phyloP scores from a whole-genome alignment of 352 stramenopile genomes.

The Thalassiosira delicatula region DNA sequence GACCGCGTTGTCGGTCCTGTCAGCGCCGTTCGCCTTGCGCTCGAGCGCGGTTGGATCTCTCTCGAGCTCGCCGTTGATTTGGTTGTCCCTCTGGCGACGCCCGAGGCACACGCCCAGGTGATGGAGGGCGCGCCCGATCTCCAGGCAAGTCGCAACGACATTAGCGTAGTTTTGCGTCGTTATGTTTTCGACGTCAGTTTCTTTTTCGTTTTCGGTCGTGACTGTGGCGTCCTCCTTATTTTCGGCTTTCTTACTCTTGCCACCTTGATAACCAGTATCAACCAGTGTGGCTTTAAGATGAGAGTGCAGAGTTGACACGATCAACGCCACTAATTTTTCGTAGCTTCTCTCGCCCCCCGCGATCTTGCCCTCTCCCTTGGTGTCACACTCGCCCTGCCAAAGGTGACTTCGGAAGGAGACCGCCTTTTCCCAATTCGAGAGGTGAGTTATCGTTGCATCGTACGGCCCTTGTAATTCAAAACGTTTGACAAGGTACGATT shows the following conservation, averaged over 20 bases:
- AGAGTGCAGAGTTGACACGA: conserved; percentile 48
- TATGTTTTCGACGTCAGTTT: conserved; percentile 23
- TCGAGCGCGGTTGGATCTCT: neutral
- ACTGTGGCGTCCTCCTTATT: neutral
- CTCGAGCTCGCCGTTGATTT: neutral
- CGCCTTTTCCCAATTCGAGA: conserved; percentile 55
- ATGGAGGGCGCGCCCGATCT: conserved; percentile 69
- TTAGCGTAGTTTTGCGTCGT: conserved; percentile 59
- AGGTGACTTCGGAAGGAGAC: conserved; percentile 49
- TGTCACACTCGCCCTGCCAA: conserved; percentile 29
- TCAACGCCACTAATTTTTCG: conserved; percentile 17
- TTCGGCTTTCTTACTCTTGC: conserved; percentile 13
- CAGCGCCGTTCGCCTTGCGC: neutral
- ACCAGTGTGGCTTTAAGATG: conserved; percentile 49
- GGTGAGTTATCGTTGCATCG: conserved; percentile 60
- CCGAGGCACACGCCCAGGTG: conserved; percentile 69
- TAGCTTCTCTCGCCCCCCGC: neutral
- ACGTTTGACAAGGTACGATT: conserved; percentile 48
- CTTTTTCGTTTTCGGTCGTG: conserved; percentile 1
- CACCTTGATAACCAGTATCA: conserved; percentile 47
- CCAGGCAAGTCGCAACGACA: conserved; percentile 67
- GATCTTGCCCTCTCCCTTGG: conserved; percentile 31
- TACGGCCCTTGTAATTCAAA: conserved; percentile 68
- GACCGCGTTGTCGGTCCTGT: conserved; percentile 15
- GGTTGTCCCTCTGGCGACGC: conserved; percentile 54